Evolutionary conservation across 495 filamentous ascomycete species (phyloP).

Genomic region (Terfezia claveryi): DNA sequence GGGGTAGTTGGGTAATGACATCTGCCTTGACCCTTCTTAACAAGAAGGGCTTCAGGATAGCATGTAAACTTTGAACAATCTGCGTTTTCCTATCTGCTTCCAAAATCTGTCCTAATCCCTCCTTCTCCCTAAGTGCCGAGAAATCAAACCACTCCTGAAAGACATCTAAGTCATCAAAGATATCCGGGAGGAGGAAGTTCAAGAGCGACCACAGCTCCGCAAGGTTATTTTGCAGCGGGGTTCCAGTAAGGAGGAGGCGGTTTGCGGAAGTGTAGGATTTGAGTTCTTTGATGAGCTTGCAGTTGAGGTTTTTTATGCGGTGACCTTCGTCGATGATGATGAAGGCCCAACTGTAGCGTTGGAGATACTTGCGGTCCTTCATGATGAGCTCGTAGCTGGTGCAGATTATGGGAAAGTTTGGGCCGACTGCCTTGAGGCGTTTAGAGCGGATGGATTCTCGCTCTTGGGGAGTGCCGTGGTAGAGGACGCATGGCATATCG

Average conservation of each 20-base stretch:
- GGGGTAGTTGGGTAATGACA: slow-evolving; percentile 71
- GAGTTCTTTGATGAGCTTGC: slow-evolving; percentile 68
- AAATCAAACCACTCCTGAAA: slow-evolving; percentile 97
- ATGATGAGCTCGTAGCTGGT: slow-evolving; percentile 93
- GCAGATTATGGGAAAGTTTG: slow-evolving; percentile 72
- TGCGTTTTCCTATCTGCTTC: slow-evolving; percentile 59
- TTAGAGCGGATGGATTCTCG: slow-evolving; percentile 47
- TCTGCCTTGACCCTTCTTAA: slow-evolving; percentile 78
- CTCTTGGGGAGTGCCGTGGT: slow-evolving; percentile 61
- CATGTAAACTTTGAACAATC: slow-evolving; percentile 70
- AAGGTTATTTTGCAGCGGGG: slow-evolving; percentile 87
- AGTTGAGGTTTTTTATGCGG: slow-evolving; percentile 91
- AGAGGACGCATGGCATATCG: slow-evolving; percentile 61
- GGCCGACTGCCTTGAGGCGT: slow-evolving; percentile 32
- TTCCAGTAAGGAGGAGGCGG: slow-evolving; percentile 80
- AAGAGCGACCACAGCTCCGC: slow-evolving; percentile 87
- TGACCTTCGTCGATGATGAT: slow-evolving; percentile 98
- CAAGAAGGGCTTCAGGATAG: slow-evolving; percentile 78
- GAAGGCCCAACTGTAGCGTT: slow-evolving; percentile 77
- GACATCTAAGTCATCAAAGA: slow-evolving; percentile 70
- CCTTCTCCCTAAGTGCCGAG: slow-evolving; percentile 49
- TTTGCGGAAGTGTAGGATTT: slow-evolving; percentile 75
- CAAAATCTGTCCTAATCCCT: slow-evolving; percentile 45
- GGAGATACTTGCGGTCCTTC: slow-evolving; percentile 58
- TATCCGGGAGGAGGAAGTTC: slow-evolving; percentile 77